A percentile compares a stretch with the other conserved stretches of the same genome.
These are phyloP conservation scores for Rossbeevera mucosa DNA, from an alignment of 768 basidiomycete species.

Conservation along the genomic window DNA sequence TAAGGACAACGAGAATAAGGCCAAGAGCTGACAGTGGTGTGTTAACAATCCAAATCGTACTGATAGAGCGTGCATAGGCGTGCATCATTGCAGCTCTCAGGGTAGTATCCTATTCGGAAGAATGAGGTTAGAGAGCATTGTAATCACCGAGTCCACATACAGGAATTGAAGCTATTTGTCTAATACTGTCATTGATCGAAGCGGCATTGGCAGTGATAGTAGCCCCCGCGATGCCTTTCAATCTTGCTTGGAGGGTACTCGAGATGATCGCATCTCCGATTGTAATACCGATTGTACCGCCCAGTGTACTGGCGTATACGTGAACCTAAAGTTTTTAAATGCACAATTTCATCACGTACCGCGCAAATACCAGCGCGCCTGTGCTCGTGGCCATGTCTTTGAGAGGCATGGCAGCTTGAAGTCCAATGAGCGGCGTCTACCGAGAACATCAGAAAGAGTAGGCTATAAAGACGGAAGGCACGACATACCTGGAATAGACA, in stretches of 20 bases:
- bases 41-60: slow-evolving; percentile 39
- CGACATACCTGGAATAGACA: slow-evolving; percentile 31
- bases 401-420: slow-evolving; percentile 45
- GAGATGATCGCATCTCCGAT: slow-evolving; percentile 69
- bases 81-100: slow-evolving; percentile 32
- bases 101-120: slow-evolving; percentile 24
- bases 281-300: slow-evolving; percentile 71
- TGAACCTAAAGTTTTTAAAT: neutral
- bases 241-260: slow-evolving; percentile 36
- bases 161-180: slow-evolving; percentile 35
- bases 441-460: neutral
- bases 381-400: slow-evolving; percentile 42
- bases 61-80: slow-evolving; percentile 34
- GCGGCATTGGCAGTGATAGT: slow-evolving; percentile 39
- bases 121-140: slow-evolving; percentile 4
- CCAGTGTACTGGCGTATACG: slow-evolving; percentile 49
- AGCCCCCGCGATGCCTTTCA: slow-evolving; percentile 15
- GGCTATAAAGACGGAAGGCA: neutral
- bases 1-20: slow-evolving; percentile 30
- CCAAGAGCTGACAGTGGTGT: slow-evolving; percentile 30
- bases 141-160: slow-evolving; percentile 13
- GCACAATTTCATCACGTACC: slow-evolving; percentile 12
- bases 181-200: slow-evolving; percentile 45
- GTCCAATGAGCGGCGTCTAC: slow-evolving; percentile 30
- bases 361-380: slow-evolving; percentile 32